A percentile compares a stretch with the other conserved stretches of the same genome.
These are phyloP conservation scores for Tolypocladium amazonense DNA, from an alignment of 2,329 filamentous ascomycete species.

Conservation along the genomic window DNA sequence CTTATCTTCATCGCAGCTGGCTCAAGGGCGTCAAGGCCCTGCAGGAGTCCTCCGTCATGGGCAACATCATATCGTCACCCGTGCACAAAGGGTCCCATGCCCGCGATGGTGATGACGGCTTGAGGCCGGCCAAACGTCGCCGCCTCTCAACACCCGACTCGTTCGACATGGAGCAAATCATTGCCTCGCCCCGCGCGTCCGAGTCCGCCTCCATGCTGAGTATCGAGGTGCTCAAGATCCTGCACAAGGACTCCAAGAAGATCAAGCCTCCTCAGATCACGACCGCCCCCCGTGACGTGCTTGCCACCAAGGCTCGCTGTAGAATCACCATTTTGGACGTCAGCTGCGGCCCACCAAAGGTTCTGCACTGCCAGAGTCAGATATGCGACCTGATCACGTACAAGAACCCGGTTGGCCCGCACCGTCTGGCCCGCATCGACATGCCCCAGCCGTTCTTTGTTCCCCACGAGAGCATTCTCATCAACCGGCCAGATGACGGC, in stretches of 20 bases:
- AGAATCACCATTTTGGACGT: slow-evolving; percentile 26
- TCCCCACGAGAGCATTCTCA: slow-evolving; percentile 38
- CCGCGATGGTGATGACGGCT: slow-evolving; percentile 24
- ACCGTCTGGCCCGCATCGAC: slow-evolving; percentile 36
- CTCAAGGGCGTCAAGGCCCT: slow-evolving; percentile 33
- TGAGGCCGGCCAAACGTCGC: slow-evolving; percentile 37
- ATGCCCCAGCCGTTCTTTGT: slow-evolving; percentile 39
- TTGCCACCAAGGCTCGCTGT: slow-evolving; percentile 23
- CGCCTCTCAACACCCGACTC: slow-evolving; percentile 31
- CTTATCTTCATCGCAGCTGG: slow-evolving; percentile 47
- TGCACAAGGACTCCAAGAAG: slow-evolving; percentile 35
- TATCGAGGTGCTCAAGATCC: slow-evolving; percentile 42
- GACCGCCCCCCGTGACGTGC: slow-evolving; percentile 17
- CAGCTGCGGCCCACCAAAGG: slow-evolving; percentile 23
- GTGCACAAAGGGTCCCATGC: slow-evolving; percentile 21
- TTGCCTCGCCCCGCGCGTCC: slow-evolving; percentile 17
- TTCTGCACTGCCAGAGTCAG: slow-evolving; percentile 44
- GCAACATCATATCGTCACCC: slow-evolving; percentile 28
- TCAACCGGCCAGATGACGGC: slow-evolving; percentile 35
- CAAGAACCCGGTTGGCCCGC: slow-evolving; percentile 34
- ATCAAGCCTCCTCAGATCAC: slow-evolving; percentile 16
- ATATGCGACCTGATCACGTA: slow-evolving; percentile 40
- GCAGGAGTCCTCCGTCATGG: slow-evolving; percentile 29
- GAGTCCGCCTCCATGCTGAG: slow-evolving; percentile 32
- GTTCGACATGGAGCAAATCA: slow-evolving; percentile 20